Base-by-base conservation (phyloP, 805 yeast species). In the Lipomyces orientalis region DNA sequence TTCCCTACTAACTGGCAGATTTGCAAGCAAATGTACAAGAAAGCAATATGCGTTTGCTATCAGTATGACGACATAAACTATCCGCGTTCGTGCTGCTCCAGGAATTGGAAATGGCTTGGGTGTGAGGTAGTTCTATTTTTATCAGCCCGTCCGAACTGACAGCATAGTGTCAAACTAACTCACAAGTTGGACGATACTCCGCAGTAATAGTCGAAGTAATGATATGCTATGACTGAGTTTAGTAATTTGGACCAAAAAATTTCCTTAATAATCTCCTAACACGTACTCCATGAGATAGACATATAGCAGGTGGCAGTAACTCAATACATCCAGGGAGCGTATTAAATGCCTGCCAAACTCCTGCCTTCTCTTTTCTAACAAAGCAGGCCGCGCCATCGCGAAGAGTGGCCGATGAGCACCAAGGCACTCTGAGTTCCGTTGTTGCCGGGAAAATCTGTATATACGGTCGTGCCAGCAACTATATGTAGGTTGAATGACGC, bases 61-160 rank as follows among this genome's bases (percentile, higher is more conserved):
- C 12, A 64, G 14, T 7, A 71, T 62, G 31, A 71, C 46, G 9
- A 52, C 10, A 31, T 49, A 52, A 31, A 66, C 66, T 9, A 68
- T 37, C 34, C 63, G 49, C 10, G 65, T 34, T 14, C 61, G 64
- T 9, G 65, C 33, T 8, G 66, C 51, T 16, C 69, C 66, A 1
- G 73, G 69, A 7, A 67, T 37, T 6, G 67, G 62, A 39, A 67
- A 69, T 37, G 70, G 71, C 51, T 71, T 71, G 14, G 73, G 73
- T 2, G 73, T 71, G 25, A 71, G 60, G 54, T 67, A 71, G 65
- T 69, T 71, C 72, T 69, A 54, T n/a, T 25, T 16, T 22, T n/a
- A 14, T 25, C 1, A 52, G 55, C 16, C 16, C 22, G n/a, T n/a
- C n/a, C 55, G 7, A 52, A 25, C 14, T 10, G 55, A 10, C 12